These are phyloP conservation scores for Monilinia fructigena DNA, from an alignment of 2,329 filamentous ascomycete genomes.

Conservation along the genomic window DNA sequence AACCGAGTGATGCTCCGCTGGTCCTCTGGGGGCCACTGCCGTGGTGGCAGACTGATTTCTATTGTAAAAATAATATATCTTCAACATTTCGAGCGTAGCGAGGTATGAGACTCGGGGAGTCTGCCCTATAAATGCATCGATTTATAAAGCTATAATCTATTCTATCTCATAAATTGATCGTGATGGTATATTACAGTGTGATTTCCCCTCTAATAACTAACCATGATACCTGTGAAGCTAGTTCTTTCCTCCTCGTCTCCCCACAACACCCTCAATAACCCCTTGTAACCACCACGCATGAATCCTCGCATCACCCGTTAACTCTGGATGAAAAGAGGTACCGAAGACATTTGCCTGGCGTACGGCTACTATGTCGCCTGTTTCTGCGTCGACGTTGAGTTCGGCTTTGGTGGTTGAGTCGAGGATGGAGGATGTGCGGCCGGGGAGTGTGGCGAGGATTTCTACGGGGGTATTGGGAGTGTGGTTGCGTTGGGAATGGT, in stretches of 20 bases:
- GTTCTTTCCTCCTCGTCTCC: conserved; percentile 21
- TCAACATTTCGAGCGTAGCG: too few relatives aligned
- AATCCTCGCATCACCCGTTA: conserved; percentile 84
- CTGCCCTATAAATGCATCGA: not conserved
- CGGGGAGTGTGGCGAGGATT: conserved; percentile 53
- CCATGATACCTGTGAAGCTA: too few relatives aligned
- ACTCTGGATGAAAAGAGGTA: conserved; percentile 92
- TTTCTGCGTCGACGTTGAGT: conserved; percentile 42
- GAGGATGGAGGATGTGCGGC: conserved; percentile 41
- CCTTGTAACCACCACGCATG: conserved; percentile 91
- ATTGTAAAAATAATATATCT: too few relatives aligned
- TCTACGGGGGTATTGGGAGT: conserved; percentile 43
- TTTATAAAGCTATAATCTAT: not conserved
- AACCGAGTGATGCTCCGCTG: too few relatives aligned
- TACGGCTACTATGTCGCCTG: conserved; percentile 82
- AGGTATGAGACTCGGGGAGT: too few relatives aligned
- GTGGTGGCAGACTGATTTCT: too few relatives aligned
- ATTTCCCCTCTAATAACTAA: not conserved
- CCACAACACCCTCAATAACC: conserved; percentile 49
- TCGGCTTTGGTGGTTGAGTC: conserved; percentile 37
- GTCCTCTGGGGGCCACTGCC: too few relatives aligned
- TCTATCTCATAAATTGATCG: not conserved
- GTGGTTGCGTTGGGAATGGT: conserved; percentile 21
- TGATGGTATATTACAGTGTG: not conserved
- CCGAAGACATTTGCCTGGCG: conserved; percentile 89